These are phyloP conservation scores for Mortierella hygrophila DNA, from an alignment of 192 early-diverging fungal species.

Conservation along the genomic window DNA sequence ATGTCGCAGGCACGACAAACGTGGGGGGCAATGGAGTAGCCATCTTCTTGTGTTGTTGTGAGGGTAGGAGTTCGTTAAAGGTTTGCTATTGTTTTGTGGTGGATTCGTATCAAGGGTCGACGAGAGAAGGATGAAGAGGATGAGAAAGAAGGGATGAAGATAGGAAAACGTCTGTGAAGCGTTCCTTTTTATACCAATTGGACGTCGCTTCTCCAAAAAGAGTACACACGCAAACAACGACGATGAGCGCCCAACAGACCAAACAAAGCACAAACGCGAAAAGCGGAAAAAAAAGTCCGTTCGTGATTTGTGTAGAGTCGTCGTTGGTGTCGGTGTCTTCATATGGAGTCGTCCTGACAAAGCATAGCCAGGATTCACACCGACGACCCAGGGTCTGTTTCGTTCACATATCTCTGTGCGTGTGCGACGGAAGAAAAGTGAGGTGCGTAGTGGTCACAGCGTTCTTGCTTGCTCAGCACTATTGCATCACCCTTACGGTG, in stretches of 20 bases:
- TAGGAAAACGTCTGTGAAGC: background rate
- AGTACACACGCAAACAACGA: background rate
- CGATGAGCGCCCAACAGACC: no score
- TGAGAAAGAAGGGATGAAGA: background rate
- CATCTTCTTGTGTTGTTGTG: conserved; percentile 14
- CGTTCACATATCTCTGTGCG: background rate
- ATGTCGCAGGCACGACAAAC: conserved; percentile 45
- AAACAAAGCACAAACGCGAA: background rate
- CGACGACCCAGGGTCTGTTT: background rate
- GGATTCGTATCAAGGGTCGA: background rate
- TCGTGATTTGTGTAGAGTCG: background rate
- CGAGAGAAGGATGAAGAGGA: background rate
- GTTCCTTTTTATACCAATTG: background rate
- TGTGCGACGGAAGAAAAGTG: background rate
- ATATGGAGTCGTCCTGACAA: background rate
- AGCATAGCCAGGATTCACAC: background rate
- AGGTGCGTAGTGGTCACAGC: background rate
- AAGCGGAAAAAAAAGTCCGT: background rate
- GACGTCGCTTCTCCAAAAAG: background rate
- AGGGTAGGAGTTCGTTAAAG: background rate
- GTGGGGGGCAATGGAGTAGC: conserved; percentile 51
- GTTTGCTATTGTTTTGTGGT: background rate
- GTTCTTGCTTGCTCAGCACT: conserved; percentile 36
- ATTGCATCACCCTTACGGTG: background rate
- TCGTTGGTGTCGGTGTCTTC: background rate